A percentile compares a stretch with the other conserved stretches of the same genome.
These are phyloP conservation scores for Teunomyces barrocoloradensis DNA, from an alignment of 805 yeast species.

Conservation along the genomic window DNA sequence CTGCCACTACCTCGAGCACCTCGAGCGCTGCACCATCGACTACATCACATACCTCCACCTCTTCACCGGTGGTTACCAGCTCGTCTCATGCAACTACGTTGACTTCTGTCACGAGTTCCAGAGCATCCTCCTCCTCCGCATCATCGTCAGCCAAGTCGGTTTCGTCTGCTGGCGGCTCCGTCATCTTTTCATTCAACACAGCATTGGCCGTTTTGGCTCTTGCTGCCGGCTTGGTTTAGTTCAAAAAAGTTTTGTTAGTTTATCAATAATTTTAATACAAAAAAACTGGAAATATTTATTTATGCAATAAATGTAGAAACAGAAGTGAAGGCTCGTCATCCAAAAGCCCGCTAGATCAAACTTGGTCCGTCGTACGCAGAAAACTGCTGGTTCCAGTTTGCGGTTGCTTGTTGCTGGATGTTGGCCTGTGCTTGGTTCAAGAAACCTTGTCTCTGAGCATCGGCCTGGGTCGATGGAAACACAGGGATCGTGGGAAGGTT, in stretches of 20 bases:
- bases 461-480: constrained; percentile 61
- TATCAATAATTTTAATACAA: neutral
- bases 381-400: constrained; percentile 5
- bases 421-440: constrained; percentile 37
- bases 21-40: neutral
- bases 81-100: constrained; percentile 17
- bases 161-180: constrained; percentile 1
- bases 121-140: constrained; percentile 10
- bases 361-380: constrained; percentile 22
- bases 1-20: neutral
- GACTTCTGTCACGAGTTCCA: constrained; percentile 14
- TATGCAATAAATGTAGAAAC: neutral
- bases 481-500: constrained; percentile 62
- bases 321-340: neutral
- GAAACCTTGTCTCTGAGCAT: constrained; percentile 34
- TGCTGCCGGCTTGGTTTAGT: neutral
- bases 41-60: neutral
- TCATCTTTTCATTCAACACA: constrained; percentile 1
- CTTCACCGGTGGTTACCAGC: neutral
- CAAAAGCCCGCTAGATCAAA: constrained; percentile 13
- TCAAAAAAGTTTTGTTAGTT: neutral
- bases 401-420: constrained; percentile 24
- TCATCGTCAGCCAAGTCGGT: neutral
- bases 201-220: neutral
- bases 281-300: neutral